Conservation (phyloP, 495 filamentous ascomycete species). For the Daldinia vernicosa region DNA sequence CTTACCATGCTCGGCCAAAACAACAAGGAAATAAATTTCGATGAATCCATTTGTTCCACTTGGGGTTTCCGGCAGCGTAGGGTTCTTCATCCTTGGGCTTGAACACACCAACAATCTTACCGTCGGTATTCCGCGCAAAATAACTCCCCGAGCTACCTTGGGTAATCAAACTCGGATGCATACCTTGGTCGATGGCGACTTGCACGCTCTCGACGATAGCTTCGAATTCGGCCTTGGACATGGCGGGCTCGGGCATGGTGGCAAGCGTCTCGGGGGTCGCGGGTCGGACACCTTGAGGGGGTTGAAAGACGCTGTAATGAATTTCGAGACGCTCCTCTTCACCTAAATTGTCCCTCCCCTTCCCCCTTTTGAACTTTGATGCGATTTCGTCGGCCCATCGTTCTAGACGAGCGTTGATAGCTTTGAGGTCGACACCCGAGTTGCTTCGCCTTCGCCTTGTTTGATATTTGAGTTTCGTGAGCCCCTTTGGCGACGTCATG, state of each 20-base stretch:
- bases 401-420: conserved; percentile 95
- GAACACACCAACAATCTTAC: conserved; percentile 96
- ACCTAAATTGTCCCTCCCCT: conserved; percentile 73
- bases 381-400: conserved; percentile 99
- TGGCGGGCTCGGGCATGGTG: conserved; percentile 59
- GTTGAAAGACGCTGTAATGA: conserved; percentile 94
- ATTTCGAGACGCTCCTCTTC: conserved; percentile 94
- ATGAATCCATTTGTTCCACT: conserved; percentile 97
- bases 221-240: conserved; percentile 84
- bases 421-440: conserved; percentile 96
- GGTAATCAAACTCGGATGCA: conserved; percentile 94
- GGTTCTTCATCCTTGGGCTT: conserved; percentile 99
- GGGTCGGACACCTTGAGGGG: conserved; percentile 83
- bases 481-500: conserved; percentile 63
- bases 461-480: conserved; percentile 54
- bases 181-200: conserved; percentile 86
- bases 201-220: conserved; percentile 89
- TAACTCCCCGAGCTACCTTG: conserved; percentile 98
- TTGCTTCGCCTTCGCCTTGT: conserved; percentile 73
- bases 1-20: conserved; percentile 88
- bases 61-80: conserved; percentile 89
- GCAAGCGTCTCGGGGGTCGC: conserved; percentile 79
- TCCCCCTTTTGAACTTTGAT: conserved; percentile 90
- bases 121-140: conserved; percentile 90
- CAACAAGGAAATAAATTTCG: conserved; percentile 95